phyloP scores from a whole-genome alignment of 2,329 filamentous ascomycete genomes.

The Monosporascus ibericus region DNA sequence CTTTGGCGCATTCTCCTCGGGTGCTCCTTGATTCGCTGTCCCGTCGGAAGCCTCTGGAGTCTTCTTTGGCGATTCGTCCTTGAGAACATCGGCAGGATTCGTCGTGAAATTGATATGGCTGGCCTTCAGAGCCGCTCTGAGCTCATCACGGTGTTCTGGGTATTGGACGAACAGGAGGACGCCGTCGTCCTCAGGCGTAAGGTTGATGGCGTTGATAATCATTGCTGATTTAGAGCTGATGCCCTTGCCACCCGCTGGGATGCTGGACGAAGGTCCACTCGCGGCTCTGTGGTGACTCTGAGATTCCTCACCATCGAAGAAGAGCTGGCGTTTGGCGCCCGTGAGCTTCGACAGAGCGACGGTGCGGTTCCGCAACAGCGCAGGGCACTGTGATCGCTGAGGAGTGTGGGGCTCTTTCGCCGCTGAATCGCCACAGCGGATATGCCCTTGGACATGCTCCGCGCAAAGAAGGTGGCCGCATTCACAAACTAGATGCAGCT shows the following conservation, averaged over 20 bases:
- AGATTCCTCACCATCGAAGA: neutral
- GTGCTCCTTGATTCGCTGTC: too few relatives aligned
- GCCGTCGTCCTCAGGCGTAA: conserved; percentile 10
- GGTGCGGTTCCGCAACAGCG: conserved; percentile 3
- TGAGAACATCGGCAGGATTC: conserved; percentile 1
- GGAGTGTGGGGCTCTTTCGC: neutral
- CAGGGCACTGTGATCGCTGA: conserved; percentile 4
- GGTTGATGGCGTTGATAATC: conserved; percentile 11
- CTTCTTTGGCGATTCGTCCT: too few relatives aligned
- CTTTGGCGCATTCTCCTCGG: too few relatives aligned
- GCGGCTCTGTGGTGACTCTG: too few relatives aligned
- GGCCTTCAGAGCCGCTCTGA: conserved; percentile 14
- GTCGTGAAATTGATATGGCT: conserved; percentile 10
- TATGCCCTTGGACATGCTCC: conserved; percentile 1
- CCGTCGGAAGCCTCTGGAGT: too few relatives aligned
- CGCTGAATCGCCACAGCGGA: conserved; percentile 11
- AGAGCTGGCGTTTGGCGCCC: neutral
- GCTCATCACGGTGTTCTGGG: conserved; percentile 18
- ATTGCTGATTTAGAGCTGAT: conserved; percentile 18
- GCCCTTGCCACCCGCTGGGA: neutral
- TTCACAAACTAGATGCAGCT: conserved; percentile 15
- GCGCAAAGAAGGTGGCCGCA: conserved; percentile 25
- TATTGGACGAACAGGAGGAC: conserved; percentile 35
- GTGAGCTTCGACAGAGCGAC: conserved; percentile 2
- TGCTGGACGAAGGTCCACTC: too few relatives aligned